Conservation (phyloP, 2,329 filamentous ascomycete species). For the Cladophialophora bantiana region DNA sequence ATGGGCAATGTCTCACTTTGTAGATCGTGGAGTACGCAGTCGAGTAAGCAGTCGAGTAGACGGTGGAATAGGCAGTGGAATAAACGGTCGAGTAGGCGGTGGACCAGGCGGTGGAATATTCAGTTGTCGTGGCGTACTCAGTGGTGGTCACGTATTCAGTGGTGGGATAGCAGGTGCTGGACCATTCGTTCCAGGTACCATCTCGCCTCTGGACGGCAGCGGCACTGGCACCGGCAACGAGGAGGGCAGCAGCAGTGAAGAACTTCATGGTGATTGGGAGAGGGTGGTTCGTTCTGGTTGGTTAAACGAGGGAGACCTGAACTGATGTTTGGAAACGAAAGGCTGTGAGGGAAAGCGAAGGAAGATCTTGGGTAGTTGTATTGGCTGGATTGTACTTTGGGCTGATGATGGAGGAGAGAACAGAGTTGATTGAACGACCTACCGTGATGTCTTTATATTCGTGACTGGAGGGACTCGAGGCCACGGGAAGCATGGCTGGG, state of each 20-base stretch:
- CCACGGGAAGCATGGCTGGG: constrained; percentile 1
- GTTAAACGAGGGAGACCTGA: constrained; percentile 9
- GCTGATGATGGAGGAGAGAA: constrained; percentile 13
- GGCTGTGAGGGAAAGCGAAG: constrained; percentile 16
- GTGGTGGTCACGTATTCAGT: constrained; percentile 5
- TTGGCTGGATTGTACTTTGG: constrained; percentile 1
- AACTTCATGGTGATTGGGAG: constrained; percentile 19
- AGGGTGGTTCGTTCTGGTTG: background rate
- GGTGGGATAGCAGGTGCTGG: background rate
- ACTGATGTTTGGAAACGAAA: constrained; percentile 7
- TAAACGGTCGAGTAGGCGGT: constrained; percentile 17
- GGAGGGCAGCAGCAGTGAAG: constrained; percentile 18
- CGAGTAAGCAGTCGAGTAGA: constrained; percentile 4
- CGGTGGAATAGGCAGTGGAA: constrained; percentile 9
- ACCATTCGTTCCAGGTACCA: constrained; percentile 16
- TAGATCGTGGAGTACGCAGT: constrained; percentile 12
- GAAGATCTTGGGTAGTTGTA: constrained; percentile 9
- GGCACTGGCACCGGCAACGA: constrained; percentile 11
- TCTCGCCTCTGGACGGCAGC: constrained; percentile 18
- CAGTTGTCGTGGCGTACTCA: constrained; percentile 13
- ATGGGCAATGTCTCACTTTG: background rate
- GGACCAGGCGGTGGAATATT: constrained; percentile 15
- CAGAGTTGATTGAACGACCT: background rate
- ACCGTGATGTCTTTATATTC: constrained; percentile 18
- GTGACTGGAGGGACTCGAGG: background rate